Conservation (phyloP, 176 grass and related monocot genomes). For the Aegilops umbellulata region DNA sequence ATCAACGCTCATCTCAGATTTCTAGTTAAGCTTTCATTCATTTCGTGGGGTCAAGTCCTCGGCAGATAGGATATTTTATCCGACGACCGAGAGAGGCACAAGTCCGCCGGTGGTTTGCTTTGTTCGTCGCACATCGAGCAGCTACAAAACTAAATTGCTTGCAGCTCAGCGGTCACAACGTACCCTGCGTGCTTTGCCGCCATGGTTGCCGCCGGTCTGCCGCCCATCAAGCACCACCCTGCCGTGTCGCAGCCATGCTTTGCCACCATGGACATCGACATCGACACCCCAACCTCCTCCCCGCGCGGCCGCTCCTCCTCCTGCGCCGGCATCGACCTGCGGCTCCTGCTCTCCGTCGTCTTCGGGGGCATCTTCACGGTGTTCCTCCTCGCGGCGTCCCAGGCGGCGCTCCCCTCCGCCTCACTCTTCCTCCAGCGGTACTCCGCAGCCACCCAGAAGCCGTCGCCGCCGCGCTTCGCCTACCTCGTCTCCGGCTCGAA, state of each 20-base stretch:
- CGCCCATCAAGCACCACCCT: background rate
- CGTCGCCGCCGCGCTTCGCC: constrained; percentile 38
- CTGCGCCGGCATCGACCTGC: background rate
- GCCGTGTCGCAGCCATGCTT: background rate
- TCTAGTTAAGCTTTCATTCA: background rate
- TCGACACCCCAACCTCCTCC: background rate
- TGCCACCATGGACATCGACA: background rate
- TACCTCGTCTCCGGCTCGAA: constrained; percentile 68
- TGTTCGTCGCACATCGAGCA: no score
- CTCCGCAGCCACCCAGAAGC: background rate
- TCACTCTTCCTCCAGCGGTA: background rate
- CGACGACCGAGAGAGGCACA: background rate
- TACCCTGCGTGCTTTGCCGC: no score
- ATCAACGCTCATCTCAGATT: background rate
- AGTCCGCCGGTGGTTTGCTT: background rate
- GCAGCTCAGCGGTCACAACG: no score
- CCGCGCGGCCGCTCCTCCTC: background rate
- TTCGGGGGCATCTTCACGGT: constrained; percentile 23
- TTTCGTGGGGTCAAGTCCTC: background rate
- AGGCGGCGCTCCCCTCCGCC: background rate
- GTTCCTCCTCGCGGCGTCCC: constrained; percentile 25
- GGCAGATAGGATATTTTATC: background rate
- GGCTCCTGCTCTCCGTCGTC: constrained; percentile 36
- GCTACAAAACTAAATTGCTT: no score
- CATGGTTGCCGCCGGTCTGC: no score